phyloP scores from a whole-genome alignment of 345 rosid species.

The Corymbia maculata region DNA sequence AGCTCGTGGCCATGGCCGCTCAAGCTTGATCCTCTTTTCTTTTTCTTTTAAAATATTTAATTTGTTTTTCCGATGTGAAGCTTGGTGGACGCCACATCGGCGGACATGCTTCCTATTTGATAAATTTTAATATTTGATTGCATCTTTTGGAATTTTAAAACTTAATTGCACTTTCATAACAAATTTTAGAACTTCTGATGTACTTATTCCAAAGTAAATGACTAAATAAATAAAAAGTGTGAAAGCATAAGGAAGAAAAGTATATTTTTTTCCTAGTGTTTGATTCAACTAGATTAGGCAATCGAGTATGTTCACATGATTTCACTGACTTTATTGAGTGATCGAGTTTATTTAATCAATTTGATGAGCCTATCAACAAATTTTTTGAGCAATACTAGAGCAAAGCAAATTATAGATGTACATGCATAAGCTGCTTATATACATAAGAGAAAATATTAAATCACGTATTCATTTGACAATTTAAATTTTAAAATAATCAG shows the following conservation, averaged over 20 bases:
- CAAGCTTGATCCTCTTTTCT: neutral
- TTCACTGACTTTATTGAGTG: neutral
- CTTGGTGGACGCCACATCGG: neutral
- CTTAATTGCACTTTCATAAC: accelerated
- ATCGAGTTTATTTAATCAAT: neutral
- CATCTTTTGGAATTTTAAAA: neutral
- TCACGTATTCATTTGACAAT: too few species aligned
- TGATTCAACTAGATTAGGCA: neutral
- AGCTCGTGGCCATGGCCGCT: neutral
- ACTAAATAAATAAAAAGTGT: too few species aligned
- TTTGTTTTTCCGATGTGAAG: neutral
- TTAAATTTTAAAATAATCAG: too few species aligned
- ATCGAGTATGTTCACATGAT: neutral
- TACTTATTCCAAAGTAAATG: neutral
- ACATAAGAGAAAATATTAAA: neutral
- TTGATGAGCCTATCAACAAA: neutral
- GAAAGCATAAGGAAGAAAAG: too few species aligned
- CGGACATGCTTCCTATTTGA: neutral
- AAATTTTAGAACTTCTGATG: neutral
- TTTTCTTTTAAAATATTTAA: too few species aligned
- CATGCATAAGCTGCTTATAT: neutral
- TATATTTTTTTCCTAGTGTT: neutral
- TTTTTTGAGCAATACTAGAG: neutral
- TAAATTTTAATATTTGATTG: neutral
- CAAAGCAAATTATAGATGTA: neutral